Evolutionary conservation across 1,284 basidiomycete species (phyloP).

Genomic region (Hymenochaete sp.): DNA sequence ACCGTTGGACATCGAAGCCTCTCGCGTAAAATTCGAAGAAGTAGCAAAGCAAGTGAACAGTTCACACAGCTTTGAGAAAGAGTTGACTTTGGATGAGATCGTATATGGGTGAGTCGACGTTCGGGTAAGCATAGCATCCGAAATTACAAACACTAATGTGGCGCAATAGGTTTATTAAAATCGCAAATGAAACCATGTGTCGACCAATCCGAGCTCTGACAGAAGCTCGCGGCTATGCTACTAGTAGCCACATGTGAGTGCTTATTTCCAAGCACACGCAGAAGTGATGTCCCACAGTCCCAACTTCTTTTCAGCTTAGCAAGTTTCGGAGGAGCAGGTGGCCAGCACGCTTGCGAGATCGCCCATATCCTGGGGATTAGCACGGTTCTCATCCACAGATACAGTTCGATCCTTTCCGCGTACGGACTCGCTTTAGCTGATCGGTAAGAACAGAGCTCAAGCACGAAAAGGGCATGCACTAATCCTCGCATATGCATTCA

Average conservation of each 20-base stretch:
- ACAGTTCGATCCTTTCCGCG: constrained; percentile 81
- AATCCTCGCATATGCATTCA: not conserved
- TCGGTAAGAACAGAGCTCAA: constrained; percentile 38
- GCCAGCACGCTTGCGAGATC: constrained; percentile 88
- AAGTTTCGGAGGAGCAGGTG: constrained; percentile 87
- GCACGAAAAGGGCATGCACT: not conserved
- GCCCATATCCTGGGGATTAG: constrained; percentile 74
- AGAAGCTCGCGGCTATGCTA: constrained; percentile 82
- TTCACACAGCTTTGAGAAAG: constrained; percentile 42
- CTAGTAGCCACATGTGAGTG: constrained; percentile 69
- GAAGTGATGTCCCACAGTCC: no score
- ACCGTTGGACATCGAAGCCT: constrained; percentile 67
- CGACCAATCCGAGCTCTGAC: constrained; percentile 88
- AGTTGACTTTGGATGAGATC: constrained; percentile 74
- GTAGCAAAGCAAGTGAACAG: constrained; percentile 63
- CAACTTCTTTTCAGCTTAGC: constrained; percentile 66
- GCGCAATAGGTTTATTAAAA: constrained; percentile 68
- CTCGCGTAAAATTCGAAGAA: constrained; percentile 52
- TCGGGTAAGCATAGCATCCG: no score
- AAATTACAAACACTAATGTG: no score
- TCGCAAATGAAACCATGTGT: constrained; percentile 93
- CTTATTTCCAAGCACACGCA: no score
- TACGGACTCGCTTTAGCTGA: constrained; percentile 88
- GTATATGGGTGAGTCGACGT: constrained; percentile 66
- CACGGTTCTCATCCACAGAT: constrained; percentile 79